Conservation (phyloP, 371 early-diverging fungal genomes). For the Gilbertella persicaria region DNA sequence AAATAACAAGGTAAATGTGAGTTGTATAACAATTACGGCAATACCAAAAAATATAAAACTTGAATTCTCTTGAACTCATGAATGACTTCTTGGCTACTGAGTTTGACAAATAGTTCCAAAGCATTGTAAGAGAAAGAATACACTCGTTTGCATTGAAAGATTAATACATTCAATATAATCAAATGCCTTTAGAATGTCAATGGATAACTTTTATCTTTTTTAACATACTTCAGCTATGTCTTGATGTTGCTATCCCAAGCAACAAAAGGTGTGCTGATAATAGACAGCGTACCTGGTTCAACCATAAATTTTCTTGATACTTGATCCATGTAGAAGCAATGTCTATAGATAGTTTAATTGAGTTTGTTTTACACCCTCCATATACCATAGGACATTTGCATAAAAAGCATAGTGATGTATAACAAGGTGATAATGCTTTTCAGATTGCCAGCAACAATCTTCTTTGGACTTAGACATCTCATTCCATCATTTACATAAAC, state of each 20-base stretch:
- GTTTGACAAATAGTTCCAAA: slow-evolving; percentile 41
- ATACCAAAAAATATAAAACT: slow-evolving; percentile 30
- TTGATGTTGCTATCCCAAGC: slow-evolving; percentile 39
- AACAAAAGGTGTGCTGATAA: slow-evolving; percentile 37
- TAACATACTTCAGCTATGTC: slow-evolving; percentile 33
- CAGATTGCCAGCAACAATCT: slow-evolving; percentile 40
- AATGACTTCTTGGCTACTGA: slow-evolving; percentile 31
- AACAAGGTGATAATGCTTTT: slow-evolving; percentile 46
- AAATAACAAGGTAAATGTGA: neutral
- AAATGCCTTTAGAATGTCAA: slow-evolving; percentile 22
- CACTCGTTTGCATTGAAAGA: slow-evolving; percentile 26
- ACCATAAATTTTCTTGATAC: slow-evolving; percentile 40
- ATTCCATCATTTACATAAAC: slow-evolving; percentile 39
- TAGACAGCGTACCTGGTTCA: slow-evolving; percentile 15
- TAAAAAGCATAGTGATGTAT: slow-evolving; percentile 39
- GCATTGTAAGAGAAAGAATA: slow-evolving; percentile 35
- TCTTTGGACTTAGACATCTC: slow-evolving; percentile 37
- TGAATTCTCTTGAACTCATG: slow-evolving; percentile 36
- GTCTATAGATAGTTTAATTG: slow-evolving; percentile 30
- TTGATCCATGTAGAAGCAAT: slow-evolving; percentile 49
- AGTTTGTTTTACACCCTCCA: neutral
- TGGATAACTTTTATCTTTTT: slow-evolving; percentile 40
- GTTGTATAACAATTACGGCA: slow-evolving; percentile 2
- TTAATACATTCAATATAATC: slow-evolving; percentile 28
- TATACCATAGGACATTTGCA: slow-evolving; percentile 47